Evolutionary conservation across 73 alveolate genomes (phyloP).

Genomic region (Paramecium biaurelia): DNA sequence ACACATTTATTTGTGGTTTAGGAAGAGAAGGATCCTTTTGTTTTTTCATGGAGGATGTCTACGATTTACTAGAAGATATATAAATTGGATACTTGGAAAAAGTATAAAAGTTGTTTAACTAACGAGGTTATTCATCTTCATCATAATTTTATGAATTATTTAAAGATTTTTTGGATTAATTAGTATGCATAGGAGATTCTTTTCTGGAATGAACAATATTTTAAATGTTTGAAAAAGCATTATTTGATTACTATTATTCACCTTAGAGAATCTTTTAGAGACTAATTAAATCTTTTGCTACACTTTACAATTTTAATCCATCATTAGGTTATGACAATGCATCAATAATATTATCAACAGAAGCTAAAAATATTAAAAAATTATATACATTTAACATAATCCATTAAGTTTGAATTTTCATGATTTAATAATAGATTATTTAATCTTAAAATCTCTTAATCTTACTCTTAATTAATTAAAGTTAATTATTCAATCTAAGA

Average conservation of each 20-base stretch:
- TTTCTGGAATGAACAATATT: conserved; percentile 7
- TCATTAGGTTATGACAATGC: conserved; percentile 43
- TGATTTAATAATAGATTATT: neutral
- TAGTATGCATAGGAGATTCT: conserved; percentile 21
- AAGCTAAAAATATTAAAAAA: neutral
- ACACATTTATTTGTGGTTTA: conserved; percentile 8
- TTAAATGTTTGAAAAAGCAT: neutral
- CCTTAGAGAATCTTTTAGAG: neutral
- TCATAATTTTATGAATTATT: conserved; percentile 10
- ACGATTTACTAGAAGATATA: neutral
- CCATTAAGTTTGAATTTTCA: neutral
- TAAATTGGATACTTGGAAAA: neutral
- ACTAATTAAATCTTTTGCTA: conserved; percentile 29
- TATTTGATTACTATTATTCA: neutral
- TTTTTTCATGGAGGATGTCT: neutral
- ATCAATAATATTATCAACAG: conserved; percentile 38
- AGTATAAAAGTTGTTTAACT: conserved; percentile 35
- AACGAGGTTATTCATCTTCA: neutral
- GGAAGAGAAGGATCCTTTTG: conserved; percentile 38
- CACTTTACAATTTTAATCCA: neutral
- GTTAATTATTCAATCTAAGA: conserved; percentile 42
- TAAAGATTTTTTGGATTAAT: neutral
- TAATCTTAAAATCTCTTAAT: neutral
- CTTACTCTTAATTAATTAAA: neutral
- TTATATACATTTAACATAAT: conserved; percentile 4